Evolutionary conservation across 148 eudicot genomes (phyloP).

Genomic region (Nepenthes gracilis): DNA sequence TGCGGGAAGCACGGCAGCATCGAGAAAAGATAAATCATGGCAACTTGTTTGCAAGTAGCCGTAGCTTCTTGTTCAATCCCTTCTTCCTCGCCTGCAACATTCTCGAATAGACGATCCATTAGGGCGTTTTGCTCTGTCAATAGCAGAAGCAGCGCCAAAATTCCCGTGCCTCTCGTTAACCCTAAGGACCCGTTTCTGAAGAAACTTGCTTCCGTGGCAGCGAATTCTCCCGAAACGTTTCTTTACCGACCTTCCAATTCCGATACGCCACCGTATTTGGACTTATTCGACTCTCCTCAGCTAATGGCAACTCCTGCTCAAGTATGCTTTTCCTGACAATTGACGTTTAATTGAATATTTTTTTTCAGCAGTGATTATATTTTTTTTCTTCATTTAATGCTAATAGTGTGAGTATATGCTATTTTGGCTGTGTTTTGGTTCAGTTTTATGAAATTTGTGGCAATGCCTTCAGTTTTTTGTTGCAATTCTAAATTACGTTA

Average conservation of each 20-base stretch:
- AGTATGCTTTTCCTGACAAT: constrained; percentile 11
- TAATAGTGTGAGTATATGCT: too few species aligned
- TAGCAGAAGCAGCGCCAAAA: constrained; percentile 23
- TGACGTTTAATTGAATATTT: not conserved
- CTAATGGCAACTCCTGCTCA: constrained; percentile 81
- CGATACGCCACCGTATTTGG: constrained; percentile 54
- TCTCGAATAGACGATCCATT: constrained; percentile 7
- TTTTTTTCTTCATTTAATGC: not conserved
- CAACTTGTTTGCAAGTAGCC: constrained; percentile 29
- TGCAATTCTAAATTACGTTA: too few species aligned
- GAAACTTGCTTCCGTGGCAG: constrained; percentile 50
- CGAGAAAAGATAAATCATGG: constrained; percentile 19
- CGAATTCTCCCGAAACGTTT: constrained; percentile 48
- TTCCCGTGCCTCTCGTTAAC: constrained; percentile 60
- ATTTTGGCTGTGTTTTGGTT: not conserved
- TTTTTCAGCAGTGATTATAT: not conserved
- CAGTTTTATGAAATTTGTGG: too few species aligned
- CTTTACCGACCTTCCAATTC: constrained; percentile 29
- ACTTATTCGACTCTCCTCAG: constrained; percentile 45
- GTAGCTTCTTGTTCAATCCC: constrained; percentile 44
- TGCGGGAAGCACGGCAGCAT: not conserved
- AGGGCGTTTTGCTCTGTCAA: constrained; percentile 15
- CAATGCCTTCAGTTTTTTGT: too few species aligned
- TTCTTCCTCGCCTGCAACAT: constrained; percentile 22
- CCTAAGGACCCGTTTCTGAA: constrained; percentile 76